A percentile compares a stretch with the other conserved stretches of the same genome.
phyloP scores from a whole-genome alignment of 495 filamentous ascomycete genomes.

The Cercophora scortea region DNA sequence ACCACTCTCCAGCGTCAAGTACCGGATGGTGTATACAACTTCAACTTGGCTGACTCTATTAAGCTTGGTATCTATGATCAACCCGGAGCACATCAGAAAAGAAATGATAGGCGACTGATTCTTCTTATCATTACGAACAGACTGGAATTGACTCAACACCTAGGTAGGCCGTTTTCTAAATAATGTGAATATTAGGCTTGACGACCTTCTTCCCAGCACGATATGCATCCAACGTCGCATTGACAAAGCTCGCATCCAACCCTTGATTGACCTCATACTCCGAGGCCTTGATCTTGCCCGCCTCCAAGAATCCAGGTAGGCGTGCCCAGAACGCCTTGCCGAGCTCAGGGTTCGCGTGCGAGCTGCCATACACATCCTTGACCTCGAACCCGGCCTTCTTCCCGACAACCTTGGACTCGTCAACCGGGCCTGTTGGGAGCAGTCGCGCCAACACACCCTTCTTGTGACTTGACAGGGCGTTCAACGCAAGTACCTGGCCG shows the following conservation, averaged over 20 bases:
- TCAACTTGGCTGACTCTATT: no score
- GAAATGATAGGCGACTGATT: no score
- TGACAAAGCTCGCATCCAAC: neutral
- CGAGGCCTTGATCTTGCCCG: constrained; percentile 4
- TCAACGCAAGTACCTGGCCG: neutral
- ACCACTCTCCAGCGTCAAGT: no score
- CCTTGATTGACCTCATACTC: neutral
- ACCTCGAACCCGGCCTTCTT: constrained; percentile 6
- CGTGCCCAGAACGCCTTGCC: constrained; percentile 7
- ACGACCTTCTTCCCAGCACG: neutral
- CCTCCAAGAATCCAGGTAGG: constrained; percentile 6
- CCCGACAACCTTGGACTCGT: neutral
- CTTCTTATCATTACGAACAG: no score
- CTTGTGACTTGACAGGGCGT: constrained; percentile 7
- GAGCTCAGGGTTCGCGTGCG: constrained; percentile 2
- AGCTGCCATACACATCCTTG: constrained; percentile 1
- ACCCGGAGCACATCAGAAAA: no score
- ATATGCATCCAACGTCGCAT: neutral
- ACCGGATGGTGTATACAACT: no score
- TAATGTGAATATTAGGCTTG: neutral
- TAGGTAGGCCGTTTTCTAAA: no score
- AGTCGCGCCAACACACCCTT: constrained; percentile 7
- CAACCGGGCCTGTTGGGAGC: neutral
- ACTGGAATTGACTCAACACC: no score
- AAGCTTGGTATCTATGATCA: no score